Percentiles rank a stretch among this genome's conserved stretches.
Conservation (phyloP, 495 filamentous ascomycete species). For the Oidiodendron maius region DNA sequence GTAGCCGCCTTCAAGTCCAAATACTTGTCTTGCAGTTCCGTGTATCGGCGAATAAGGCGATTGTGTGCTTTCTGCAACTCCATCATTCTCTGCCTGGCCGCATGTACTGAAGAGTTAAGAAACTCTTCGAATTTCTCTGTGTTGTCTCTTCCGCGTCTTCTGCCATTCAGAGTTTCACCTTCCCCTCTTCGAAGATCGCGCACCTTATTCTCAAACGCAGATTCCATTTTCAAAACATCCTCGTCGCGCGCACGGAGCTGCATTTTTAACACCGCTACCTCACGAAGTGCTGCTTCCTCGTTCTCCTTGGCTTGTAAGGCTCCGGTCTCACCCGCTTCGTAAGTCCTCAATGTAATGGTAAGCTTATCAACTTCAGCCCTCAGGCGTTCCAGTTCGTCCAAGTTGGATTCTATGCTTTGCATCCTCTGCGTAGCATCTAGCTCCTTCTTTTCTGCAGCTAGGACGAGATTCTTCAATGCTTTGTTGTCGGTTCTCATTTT, state of each 20-base stretch:
- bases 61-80: constrained; percentile 38
- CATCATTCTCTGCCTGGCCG: constrained; percentile 33
- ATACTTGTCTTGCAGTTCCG: constrained; percentile 28
- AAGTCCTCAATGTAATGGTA: constrained; percentile 46
- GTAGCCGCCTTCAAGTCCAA: constrained; percentile 27
- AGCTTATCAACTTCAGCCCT: constrained; percentile 50
- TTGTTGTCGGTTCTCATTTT: constrained; percentile 45
- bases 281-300: constrained; percentile 42
- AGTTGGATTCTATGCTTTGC: constrained; percentile 48
- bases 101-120: constrained; percentile 12
- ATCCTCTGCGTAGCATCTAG: constrained; percentile 52
- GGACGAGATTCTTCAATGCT: constrained; percentile 49
- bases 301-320: constrained; percentile 43
- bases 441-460: constrained; percentile 55
- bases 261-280: constrained; percentile 43
- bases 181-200: constrained; percentile 24
- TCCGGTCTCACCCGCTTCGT: constrained; percentile 52
- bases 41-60: constrained; percentile 30
- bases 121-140: constrained; percentile 9
- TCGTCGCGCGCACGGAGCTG: constrained; percentile 45
- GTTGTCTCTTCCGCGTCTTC: constrained; percentile 33
- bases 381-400: constrained; percentile 54
- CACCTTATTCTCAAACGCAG: constrained; percentile 35
- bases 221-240: constrained; percentile 36
- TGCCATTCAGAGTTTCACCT: neutral